Evolutionary conservation across 1,284 basidiomycete species (phyloP).

Genomic region (Fomes fomentarius): DNA sequence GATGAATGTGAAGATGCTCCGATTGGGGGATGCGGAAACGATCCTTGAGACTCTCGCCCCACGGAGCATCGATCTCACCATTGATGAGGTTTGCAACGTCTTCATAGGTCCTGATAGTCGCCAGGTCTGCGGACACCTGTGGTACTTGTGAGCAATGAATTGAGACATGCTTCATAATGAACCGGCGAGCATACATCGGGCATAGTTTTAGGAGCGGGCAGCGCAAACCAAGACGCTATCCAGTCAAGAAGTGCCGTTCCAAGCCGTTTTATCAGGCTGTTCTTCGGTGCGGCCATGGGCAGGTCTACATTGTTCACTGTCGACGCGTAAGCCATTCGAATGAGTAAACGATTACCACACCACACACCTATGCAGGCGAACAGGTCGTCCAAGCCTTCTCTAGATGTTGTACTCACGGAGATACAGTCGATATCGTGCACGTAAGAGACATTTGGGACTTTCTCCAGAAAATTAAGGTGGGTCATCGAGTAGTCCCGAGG

Average conservation of each 20-base stretch:
- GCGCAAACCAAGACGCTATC: constrained; percentile 5
- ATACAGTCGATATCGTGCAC: not conserved
- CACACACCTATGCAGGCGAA: not conserved
- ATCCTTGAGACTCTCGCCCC: constrained; percentile 4
- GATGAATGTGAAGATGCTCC: not conserved
- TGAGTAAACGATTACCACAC: too few species aligned
- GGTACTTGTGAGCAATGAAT: not conserved
- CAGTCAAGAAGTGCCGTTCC: not conserved
- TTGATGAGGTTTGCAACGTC: not conserved
- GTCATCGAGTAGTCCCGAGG: not conserved
- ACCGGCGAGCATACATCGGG: not conserved
- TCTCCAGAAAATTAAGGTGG: not conserved
- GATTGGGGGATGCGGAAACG: not conserved
- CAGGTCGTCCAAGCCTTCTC: not conserved
- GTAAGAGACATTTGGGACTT: not conserved
- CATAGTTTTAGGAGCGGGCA: not conserved
- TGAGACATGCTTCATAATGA: not conserved
- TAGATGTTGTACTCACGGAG: not conserved
- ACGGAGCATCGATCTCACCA: not conserved
- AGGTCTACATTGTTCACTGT: too few species aligned
- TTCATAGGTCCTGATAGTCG: not conserved
- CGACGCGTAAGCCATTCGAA: too few species aligned
- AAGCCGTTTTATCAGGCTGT: too few species aligned
- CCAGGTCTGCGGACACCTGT: too few species aligned
- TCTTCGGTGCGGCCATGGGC: too few species aligned